Conservation (phyloP, 2,329 filamentous ascomycete genomes). For the Camillea tinctor region DNA sequence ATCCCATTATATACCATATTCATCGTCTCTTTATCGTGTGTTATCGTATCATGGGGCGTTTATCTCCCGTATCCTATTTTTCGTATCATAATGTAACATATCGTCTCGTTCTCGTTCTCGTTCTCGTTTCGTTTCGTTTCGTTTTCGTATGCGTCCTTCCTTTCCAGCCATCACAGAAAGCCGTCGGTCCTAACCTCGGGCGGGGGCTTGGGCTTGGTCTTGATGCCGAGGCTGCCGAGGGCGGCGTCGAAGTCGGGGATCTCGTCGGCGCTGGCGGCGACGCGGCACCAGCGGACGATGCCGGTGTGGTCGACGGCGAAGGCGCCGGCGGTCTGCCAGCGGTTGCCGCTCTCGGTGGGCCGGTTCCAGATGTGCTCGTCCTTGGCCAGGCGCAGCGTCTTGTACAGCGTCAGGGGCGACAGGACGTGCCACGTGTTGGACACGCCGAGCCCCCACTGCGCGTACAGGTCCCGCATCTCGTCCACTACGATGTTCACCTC, state of each 20-base stretch:
- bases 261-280: slow-evolving; percentile 50
- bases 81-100: background rate
- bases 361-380: slow-evolving; percentile 66
- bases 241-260: slow-evolving; percentile 52
- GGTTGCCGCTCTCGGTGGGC: slow-evolving; percentile 61
- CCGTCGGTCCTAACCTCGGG: slow-evolving; percentile 27
- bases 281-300: slow-evolving; percentile 50
- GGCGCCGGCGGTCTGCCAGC: slow-evolving; percentile 68
- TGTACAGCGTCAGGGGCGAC: slow-evolving; percentile 55
- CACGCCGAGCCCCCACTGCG: slow-evolving; percentile 63
- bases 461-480: slow-evolving; percentile 57
- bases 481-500: slow-evolving; percentile 61
- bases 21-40: background rate
- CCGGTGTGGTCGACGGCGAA: slow-evolving; percentile 59
- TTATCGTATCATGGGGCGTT: background rate
- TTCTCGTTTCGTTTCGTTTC: background rate
- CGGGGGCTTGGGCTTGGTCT: slow-evolving; percentile 41
- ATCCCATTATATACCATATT: background rate
- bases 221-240: slow-evolving; percentile 42
- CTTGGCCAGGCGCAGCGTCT: slow-evolving; percentile 56
- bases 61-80: background rate
- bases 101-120: too few relatives aligned
- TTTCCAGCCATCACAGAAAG: slow-evolving; percentile 25
- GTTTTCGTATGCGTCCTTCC: background rate
- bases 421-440: slow-evolving; percentile 62